A percentile compares a stretch with the other conserved stretches of the same genome.
phyloP scores from a whole-genome alignment of 768 basidiomycete species.

The Kwoniella mangroviensis region DNA sequence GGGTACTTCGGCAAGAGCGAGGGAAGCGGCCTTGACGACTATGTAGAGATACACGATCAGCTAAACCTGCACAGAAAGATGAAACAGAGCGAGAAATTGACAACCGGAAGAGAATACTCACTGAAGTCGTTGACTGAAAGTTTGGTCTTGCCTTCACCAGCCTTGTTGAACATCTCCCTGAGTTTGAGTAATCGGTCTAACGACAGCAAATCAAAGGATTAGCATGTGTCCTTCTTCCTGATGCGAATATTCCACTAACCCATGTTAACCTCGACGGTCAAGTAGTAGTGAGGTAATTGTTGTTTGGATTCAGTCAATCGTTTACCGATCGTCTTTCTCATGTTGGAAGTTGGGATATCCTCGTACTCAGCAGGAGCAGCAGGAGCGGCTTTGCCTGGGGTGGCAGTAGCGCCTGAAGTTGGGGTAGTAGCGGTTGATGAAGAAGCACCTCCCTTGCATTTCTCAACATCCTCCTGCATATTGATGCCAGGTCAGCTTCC shows the following conservation, averaged over 20 bases:
- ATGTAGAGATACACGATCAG: neutral
- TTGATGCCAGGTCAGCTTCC: neutral
- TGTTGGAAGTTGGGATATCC: constrained; percentile 88
- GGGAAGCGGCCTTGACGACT: constrained; percentile 88
- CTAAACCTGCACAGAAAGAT: constrained; percentile 14
- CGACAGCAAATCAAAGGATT: constrained; percentile 1
- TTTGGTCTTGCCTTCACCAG: constrained; percentile 69
- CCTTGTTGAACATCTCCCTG: constrained; percentile 87
- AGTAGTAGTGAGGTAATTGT: constrained; percentile 94
- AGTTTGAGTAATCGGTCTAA: constrained; percentile 73
- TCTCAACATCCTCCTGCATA: constrained; percentile 74
- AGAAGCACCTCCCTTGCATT: constrained; percentile 67
- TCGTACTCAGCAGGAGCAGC: constrained; percentile 68
- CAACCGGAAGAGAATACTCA: too few species aligned
- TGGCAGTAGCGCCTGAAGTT: constrained; percentile 62
- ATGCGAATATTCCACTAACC: constrained; percentile 64
- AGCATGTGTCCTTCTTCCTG: neutral
- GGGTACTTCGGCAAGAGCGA: constrained; percentile 90
- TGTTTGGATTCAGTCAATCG: constrained; percentile 92
- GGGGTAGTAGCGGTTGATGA: constrained; percentile 62
- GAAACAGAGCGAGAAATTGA: too few species aligned
- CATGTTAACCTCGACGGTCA: constrained; percentile 95
- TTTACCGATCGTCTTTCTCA: constrained; percentile 89
- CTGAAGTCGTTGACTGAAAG: constrained; percentile 96
- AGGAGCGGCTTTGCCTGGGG: constrained; percentile 61